Conservation (phyloP, 306 rosid genomes). For the Glycine soja region DNA sequence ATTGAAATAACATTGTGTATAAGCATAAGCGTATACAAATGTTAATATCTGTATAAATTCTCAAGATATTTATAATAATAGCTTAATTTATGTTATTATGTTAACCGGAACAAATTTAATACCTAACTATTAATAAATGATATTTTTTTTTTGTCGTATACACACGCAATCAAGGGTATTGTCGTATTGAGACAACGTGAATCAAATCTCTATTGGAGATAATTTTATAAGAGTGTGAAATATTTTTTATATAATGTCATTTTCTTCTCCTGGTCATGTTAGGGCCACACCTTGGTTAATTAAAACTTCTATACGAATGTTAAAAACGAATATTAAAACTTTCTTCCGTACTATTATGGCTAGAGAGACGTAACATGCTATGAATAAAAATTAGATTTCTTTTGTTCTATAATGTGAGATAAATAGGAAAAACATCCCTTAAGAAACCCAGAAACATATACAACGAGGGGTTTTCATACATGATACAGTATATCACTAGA, state of each 20-base stretch:
- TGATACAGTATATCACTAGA: too few relatives aligned
- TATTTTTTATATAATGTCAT: not conserved
- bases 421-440: not conserved
- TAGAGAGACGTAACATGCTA: not conserved
- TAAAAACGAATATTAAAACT: not conserved
- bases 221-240: not conserved
- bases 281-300: not conserved
- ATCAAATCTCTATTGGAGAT: not conserved
- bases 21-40: not conserved
- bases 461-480: not conserved
- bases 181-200: not conserved
- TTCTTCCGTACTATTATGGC: too few relatives aligned
- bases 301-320: not conserved
- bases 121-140: not conserved
- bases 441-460: not conserved
- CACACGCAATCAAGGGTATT: not conserved
- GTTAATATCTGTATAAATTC: too few relatives aligned
- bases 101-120: not conserved
- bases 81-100: not conserved
- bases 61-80: not conserved
- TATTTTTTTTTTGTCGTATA: not conserved
- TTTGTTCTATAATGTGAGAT: not conserved
- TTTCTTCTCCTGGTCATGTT: not conserved
- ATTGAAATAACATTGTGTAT: not conserved
- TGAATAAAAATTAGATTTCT: not conserved